These are phyloP conservation scores for Aquilaria malaccensis DNA, from an alignment of 345 rosid genomes.

Conservation along the genomic window DNA sequence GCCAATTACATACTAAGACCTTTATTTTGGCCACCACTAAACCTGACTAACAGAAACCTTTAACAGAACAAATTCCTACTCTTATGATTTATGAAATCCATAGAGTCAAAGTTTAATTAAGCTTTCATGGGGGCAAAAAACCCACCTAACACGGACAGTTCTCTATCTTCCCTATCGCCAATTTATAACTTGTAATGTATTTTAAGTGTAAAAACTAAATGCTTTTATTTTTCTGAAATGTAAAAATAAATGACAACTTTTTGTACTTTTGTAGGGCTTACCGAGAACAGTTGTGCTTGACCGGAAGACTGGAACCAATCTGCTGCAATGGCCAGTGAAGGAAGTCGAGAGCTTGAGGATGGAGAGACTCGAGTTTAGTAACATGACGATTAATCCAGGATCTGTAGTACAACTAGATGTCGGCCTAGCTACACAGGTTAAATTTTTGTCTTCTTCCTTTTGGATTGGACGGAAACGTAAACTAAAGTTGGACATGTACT, in stretches of 20 bases:
- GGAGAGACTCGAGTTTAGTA: slow-evolving; percentile 35
- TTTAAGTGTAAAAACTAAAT: not conserved
- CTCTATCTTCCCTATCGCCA: not conserved
- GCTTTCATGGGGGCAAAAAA: not conserved
- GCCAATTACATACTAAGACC: too few relatives aligned
- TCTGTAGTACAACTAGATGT: slow-evolving; percentile 49
- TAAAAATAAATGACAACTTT: not conserved
- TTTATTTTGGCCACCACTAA: too few relatives aligned
- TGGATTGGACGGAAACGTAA: not conserved
- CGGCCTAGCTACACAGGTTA: slow-evolving; percentile 67
- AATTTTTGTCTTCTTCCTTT: too few relatives aligned
- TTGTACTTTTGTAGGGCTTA: slow-evolving; percentile 34
- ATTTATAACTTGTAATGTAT: not conserved
- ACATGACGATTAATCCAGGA: slow-evolving; percentile 46
- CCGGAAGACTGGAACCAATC: slow-evolving; percentile 44
- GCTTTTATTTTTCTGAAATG: not conserved
- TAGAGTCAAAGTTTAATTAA: not conserved
- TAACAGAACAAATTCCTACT: too few relatives aligned
- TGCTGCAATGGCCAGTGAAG: slow-evolving; percentile 83
- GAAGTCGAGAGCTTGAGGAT: slow-evolving; percentile 67
- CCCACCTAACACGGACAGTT: not conserved
- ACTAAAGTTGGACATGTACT: not conserved
- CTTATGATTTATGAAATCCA: too few relatives aligned
- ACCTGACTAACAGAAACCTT: too few relatives aligned
- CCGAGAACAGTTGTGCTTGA: slow-evolving; percentile 73